Base-by-base conservation (phyloP, 1,284 basidiomycete species). In the Ganoderma lingzhi region DNA sequence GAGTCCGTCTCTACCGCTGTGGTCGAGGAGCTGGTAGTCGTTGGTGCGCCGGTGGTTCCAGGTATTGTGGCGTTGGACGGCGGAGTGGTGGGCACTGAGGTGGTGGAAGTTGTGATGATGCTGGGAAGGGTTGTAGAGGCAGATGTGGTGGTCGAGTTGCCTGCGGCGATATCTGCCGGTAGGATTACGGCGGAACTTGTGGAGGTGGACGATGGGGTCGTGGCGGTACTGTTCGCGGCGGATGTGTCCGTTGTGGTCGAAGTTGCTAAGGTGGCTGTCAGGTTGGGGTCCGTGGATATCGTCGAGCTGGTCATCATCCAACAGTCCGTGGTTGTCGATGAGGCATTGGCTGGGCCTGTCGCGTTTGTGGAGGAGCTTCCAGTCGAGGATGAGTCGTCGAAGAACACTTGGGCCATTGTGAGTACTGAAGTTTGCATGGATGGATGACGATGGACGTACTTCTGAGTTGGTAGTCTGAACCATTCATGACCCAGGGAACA, bases 391-490 rank as follows among this genome's bases (percentile, higher is more conserved):
- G 32, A 37, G 15, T 32, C 15, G 30, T 44, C 14, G 32, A 45
- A 35, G n/a, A 37, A 37, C 62, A 35, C 41, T 58, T n/a, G 56
- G 17, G 17, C 19, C 14, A 39, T 10, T 9, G 56, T 59, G 56
- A 59, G 56, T 39, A 19, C 32, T 39, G 3, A 39, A 3, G 9
- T 39, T 39, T 59, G 37, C 19, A 37, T 32, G 9, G n/a, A 35
- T 3, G 12, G 17, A 30, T 51, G 23, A 35, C 6, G 3, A 12
- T 3, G 62, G 14, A 82, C 84, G 79, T 70, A 87, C 85, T 76
- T 68, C 86, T 80, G 45, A 88, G 76, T 67, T 81, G 80, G 73
- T 85, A 88, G 68, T 83, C 77, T 42, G 78, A 71, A 14, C 82
- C 84, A 6, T 82, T 76, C 2, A 70, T 41, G 41, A 83, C 81